Evolutionary conservation across 495 filamentous ascomycete genomes (phyloP).

Genomic region (Letharia columbiana): DNA sequence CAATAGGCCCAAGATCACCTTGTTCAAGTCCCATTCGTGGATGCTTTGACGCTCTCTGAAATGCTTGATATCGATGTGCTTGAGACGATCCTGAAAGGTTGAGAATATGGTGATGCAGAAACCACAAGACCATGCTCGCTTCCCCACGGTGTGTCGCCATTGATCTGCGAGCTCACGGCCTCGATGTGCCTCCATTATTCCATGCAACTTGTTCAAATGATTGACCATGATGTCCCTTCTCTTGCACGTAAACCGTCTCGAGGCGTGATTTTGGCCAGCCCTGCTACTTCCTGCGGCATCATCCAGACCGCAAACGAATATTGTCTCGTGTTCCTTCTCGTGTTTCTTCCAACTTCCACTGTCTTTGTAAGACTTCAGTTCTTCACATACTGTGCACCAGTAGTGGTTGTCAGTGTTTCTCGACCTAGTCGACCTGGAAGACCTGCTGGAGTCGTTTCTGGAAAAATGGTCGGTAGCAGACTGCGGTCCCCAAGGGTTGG

Average conservation of each 20-base stretch:
- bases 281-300: neutral
- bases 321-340: constrained; percentile 11
- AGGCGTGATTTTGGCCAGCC: neutral
- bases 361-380: constrained; percentile 5
- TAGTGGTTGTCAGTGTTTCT: neutral
- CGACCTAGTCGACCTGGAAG: neutral
- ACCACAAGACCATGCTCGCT: constrained; percentile 7
- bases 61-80: neutral
- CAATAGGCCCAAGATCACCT: neutral
- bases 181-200: neutral
- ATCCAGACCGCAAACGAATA: neutral
- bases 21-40: constrained; percentile 7
- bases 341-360: constrained; percentile 12
- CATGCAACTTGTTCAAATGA: constrained; percentile 8
- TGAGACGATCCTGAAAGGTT: constrained; percentile 2
- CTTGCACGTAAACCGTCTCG: neutral
- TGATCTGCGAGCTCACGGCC: constrained; percentile 2
- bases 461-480: neutral
- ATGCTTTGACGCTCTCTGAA: neutral
- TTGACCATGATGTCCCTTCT: constrained; percentile 11
- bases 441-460: neutral
- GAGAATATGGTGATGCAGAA: constrained; percentile 1
- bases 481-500: neutral
- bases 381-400: constrained; percentile 8
- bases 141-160: neutral